A percentile compares a stretch with the other conserved stretches of the same genome.
phyloP scores from a whole-genome alignment of 805 yeast species.

The Cyberlindnera xylosilytica region DNA sequence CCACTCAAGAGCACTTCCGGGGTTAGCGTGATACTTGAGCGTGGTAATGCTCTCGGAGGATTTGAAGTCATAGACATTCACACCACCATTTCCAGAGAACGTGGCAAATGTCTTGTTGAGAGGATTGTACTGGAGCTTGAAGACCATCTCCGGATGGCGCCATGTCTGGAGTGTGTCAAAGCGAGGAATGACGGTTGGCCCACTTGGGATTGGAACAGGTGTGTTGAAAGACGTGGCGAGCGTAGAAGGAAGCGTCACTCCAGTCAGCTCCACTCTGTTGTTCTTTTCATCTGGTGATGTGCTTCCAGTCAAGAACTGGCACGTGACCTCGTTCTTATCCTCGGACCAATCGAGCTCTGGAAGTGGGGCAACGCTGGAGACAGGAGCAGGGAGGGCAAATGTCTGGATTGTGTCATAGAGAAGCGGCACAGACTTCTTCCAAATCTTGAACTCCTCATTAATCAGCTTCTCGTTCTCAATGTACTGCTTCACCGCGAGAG shows the following conservation, averaged over 20 bases:
- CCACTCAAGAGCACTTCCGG: conserved; percentile 78
- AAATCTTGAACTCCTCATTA: conserved; percentile 73
- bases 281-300: conserved; percentile 33
- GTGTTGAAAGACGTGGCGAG: conserved; percentile 32
- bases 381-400: conserved; percentile 54
- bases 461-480: conserved; percentile 58
- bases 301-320: conserved; percentile 47
- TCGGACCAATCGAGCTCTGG: conserved; percentile 31
- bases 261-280: conserved; percentile 44
- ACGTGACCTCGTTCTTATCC: conserved; percentile 31
- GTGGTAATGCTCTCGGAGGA: conserved; percentile 22
- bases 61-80: conserved; percentile 40
- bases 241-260: conserved; percentile 39
- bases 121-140: conserved; percentile 49
- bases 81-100: conserved; percentile 38
- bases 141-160: conserved; percentile 60
- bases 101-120: conserved; percentile 27
- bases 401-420: conserved; percentile 68
- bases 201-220: conserved; percentile 28
- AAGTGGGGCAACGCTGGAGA: conserved; percentile 56
- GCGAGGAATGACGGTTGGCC: conserved; percentile 32
- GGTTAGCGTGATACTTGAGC: conserved; percentile 55
- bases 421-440: conserved; percentile 84
- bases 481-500: conserved; percentile 32
- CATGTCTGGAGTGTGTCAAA: conserved; percentile 39